A percentile compares a stretch with the other conserved stretches of the same genome.
Conservation (phyloP, 179 eudicot genomes). For the Carnegiea gigantea region DNA sequence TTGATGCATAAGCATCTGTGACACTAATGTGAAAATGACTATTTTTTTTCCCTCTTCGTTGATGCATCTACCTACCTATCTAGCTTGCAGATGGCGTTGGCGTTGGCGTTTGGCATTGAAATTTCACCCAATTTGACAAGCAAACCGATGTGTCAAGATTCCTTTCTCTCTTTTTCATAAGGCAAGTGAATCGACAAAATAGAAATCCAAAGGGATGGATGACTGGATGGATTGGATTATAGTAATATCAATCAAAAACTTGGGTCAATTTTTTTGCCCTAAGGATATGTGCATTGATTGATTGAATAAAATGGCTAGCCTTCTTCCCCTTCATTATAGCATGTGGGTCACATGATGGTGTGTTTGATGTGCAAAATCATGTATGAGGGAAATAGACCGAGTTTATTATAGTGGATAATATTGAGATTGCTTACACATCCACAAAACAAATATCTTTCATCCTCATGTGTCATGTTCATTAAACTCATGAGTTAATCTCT, state of each 20-base stretch:
- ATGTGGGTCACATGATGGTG: constrained; percentile 16
- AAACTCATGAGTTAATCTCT: neutral
- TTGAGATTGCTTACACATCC: neutral
- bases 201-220: neutral
- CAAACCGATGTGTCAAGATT: constrained; percentile 12
- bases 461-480: no score
- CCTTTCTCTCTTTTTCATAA: neutral
- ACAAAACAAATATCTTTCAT: neutral
- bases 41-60: no score
- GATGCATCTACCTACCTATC: neutral
- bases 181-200: neutral
- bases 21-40: constrained; percentile 3
- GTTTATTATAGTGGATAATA: neutral
- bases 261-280: neutral
- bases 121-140: constrained; percentile 9
- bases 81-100: neutral
- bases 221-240: neutral
- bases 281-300: constrained; percentile 7
- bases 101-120: neutral
- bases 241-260: neutral
- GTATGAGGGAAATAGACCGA: neutral
- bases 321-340: constrained; percentile 14
- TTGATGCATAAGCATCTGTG: constrained; percentile 6
- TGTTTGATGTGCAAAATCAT: constrained; percentile 12
- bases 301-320: neutral